These are phyloP conservation scores for Ramularia collo-cygni DNA, from an alignment of 2,329 filamentous ascomycete species.

Conservation along the genomic window DNA sequence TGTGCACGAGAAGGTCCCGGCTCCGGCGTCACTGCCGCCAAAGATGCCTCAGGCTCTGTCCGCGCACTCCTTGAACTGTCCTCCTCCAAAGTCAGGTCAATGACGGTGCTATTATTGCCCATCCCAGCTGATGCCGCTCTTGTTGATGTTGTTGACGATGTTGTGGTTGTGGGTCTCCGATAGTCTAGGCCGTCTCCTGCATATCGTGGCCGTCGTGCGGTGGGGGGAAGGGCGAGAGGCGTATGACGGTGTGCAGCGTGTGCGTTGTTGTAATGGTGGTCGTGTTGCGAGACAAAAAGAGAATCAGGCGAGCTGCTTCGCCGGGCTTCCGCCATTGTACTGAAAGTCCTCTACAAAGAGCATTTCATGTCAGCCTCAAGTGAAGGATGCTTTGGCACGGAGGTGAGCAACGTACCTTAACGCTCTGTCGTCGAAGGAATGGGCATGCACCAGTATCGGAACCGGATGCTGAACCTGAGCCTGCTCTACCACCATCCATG, in stretches of 20 bases:
- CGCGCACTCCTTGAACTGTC: slow-evolving; percentile 3
- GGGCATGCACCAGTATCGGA: slow-evolving; percentile 8
- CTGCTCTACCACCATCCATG: slow-evolving; percentile 7
- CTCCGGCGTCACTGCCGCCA: not conserved
- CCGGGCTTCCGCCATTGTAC: slow-evolving; percentile 13
- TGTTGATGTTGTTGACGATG: slow-evolving; percentile 5
- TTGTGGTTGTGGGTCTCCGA: slow-evolving; percentile 41
- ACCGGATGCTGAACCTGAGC: not conserved
- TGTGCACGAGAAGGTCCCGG: slow-evolving; percentile 25
- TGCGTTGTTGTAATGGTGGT: slow-evolving; percentile 28
- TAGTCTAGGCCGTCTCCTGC: slow-evolving; percentile 51
- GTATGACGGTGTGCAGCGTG: slow-evolving; percentile 25
- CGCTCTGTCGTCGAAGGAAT: slow-evolving; percentile 13
- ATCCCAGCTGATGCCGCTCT: too few relatives aligned
- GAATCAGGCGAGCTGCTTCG: slow-evolving; percentile 14
- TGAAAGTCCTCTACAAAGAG: slow-evolving; percentile 15
- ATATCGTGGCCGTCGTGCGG: slow-evolving; percentile 30
- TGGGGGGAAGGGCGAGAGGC: slow-evolving; percentile 19
- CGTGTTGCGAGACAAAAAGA: slow-evolving; percentile 26
- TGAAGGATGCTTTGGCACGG: not conserved
- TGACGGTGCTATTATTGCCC: slow-evolving; percentile 16
- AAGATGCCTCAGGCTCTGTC: too few relatives aligned
- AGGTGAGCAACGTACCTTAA: slow-evolving; percentile 7
- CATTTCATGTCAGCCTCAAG: not conserved
- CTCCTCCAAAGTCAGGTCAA: slow-evolving; percentile 34